Evolutionary conservation across 352 stramenopile genomes (phyloP).

Genomic region (Phytophthora ohioensis): DNA sequence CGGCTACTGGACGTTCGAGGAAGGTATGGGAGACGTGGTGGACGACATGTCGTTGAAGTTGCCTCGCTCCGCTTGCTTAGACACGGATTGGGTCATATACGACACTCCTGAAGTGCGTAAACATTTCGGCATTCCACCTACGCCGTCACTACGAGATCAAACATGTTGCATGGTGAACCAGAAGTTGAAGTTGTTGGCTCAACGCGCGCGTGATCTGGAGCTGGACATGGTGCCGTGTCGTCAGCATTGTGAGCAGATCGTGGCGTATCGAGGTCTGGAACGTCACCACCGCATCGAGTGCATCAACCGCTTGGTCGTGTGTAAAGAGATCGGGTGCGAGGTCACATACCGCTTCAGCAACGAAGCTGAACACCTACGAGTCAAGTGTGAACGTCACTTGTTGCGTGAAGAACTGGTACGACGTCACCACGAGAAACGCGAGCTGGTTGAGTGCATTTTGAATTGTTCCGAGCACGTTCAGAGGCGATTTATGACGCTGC

Average conservation of each 20-base stretch:
- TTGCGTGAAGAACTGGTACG: constrained; percentile 54
- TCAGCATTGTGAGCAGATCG: constrained; percentile 48
- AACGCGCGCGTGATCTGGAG: constrained; percentile 60
- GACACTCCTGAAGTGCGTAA: constrained; percentile 53
- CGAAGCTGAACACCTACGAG: constrained; percentile 38
- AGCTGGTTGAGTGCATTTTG: constrained; percentile 54
- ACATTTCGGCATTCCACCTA: constrained; percentile 62
- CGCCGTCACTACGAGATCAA: constrained; percentile 68
- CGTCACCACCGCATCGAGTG: constrained; percentile 61
- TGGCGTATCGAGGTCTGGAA: constrained; percentile 56
- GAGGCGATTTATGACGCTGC: constrained; percentile 38
- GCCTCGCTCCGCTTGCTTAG: constrained; percentile 56
- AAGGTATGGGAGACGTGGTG: constrained; percentile 72
- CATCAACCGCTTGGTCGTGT: constrained; percentile 61
- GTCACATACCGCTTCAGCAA: constrained; percentile 45
- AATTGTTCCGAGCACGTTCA: constrained; percentile 49
- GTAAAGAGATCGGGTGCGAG: constrained; percentile 56
- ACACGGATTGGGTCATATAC: constrained; percentile 61
- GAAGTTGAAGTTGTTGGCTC: constrained; percentile 66
- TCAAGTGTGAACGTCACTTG: constrained; percentile 48
- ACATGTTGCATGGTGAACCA: constrained; percentile 79
- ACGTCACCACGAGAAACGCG: constrained; percentile 48
- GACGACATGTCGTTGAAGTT: constrained; percentile 73
- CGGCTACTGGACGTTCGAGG: constrained; percentile 84
- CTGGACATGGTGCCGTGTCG: constrained; percentile 50